Conservation (phyloP, 352 stramenopile species). For the Phytophthora megakarya region DNA sequence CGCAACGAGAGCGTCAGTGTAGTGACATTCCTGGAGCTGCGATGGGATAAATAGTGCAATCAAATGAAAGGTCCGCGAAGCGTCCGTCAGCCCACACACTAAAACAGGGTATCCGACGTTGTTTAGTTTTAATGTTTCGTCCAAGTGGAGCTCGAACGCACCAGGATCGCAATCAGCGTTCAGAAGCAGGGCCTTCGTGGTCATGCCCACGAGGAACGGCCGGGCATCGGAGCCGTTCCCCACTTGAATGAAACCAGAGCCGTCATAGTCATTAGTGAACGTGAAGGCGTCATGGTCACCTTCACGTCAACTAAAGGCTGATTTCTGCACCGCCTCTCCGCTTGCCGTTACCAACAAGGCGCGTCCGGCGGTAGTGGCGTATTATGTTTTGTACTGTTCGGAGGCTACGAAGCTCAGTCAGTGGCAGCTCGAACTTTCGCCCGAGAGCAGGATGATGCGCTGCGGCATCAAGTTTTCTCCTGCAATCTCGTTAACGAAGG, state of each 20-base stretch:
- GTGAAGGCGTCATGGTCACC: conserved; percentile 9
- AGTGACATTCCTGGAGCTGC: conserved; percentile 1
- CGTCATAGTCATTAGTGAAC: not conserved
- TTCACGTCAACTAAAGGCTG: conserved; percentile 10
- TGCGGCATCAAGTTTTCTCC: conserved; percentile 11
- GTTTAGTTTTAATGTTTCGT: conserved; percentile 4
- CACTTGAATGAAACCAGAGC: not conserved
- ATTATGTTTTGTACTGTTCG: conserved; percentile 18
- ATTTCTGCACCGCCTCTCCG: not conserved
- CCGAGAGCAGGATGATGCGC: conserved; percentile 1
- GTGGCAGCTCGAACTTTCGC: not conserved
- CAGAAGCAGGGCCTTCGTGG: not conserved
- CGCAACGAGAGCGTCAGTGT: not conserved
- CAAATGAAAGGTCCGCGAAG: conserved; percentile 1
- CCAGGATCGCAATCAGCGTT: not conserved
- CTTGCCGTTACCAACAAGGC: conserved; percentile 1
- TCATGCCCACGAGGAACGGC: conserved; percentile 2
- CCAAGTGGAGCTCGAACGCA: not conserved
- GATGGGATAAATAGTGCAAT: conserved; percentile 4
- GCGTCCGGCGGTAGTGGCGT: conserved; percentile 1
- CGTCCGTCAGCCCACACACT: conserved; percentile 2
- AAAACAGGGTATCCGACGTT: not conserved
- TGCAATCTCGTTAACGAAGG: conserved; percentile 5
- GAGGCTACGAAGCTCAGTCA: not conserved
- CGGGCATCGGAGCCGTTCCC: conserved; percentile 2